Conservation (phyloP, 148 eudicot species). For the Fallopia convolvulus region DNA sequence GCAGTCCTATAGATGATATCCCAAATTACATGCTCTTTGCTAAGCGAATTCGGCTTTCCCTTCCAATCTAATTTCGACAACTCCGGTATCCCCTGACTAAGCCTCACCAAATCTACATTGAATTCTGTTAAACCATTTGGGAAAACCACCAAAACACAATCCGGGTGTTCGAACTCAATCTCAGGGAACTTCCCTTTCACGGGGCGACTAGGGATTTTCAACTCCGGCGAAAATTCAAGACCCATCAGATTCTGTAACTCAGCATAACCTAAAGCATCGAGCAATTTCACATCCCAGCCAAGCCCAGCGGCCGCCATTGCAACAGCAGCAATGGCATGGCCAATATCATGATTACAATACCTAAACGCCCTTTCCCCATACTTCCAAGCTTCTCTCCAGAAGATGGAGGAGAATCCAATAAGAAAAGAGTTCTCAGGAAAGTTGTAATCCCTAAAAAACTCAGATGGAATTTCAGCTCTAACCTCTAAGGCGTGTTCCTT, state of each 20-base stretch:
- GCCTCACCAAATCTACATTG: conserved; percentile 37
- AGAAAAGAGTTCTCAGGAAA: conserved; percentile 56
- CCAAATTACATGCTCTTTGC: conserved; percentile 89
- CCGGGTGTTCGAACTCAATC: conserved; percentile 92
- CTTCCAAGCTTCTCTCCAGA: conserved; percentile 97
- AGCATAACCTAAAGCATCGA: conserved; percentile 67
- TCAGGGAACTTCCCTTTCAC: conserved; percentile 62
- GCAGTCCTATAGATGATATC: conserved; percentile 82
- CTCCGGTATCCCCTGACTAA: conserved; percentile 36
- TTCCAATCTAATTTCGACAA: conserved; percentile 67
- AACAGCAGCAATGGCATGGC: conserved; percentile 79
- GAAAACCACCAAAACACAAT: conserved; percentile 67
- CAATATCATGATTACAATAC: conserved; percentile 95
- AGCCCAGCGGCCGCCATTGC: conserved; percentile 72
- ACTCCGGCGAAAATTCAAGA: conserved; percentile 25
- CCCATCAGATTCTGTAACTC: conserved; percentile 77
- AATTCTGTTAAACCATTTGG: conserved; percentile 36
- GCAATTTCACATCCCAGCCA: conserved; percentile 92
- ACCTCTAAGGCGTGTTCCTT: conserved; percentile 79
- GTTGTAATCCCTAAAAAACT: conserved; percentile 27
- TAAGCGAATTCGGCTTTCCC: conserved; percentile 70
- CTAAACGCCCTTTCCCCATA: conserved; percentile 93
- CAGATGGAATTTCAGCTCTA: conserved; percentile 48
- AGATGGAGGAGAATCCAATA: conserved; percentile 75
- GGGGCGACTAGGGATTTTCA: conserved; percentile 51